Percentiles rank a stretch among this genome's conserved stretches.
These are phyloP conservation scores for Aspergillus heteromorphus DNA, from an alignment of 495 filamentous ascomycete genomes.

Conservation along the genomic window DNA sequence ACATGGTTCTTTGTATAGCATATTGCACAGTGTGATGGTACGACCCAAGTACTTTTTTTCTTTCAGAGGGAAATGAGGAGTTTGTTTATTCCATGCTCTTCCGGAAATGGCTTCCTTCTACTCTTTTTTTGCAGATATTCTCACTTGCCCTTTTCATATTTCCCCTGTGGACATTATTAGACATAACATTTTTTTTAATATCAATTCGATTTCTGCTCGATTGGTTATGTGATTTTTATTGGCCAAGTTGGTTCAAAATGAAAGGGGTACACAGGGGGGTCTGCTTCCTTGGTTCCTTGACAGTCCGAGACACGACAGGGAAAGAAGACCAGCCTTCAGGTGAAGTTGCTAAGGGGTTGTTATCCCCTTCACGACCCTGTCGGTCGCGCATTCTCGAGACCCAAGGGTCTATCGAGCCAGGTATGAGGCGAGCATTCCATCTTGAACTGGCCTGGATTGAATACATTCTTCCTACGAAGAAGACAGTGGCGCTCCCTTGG, in stretches of 20 bases:
- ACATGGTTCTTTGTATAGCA: constrained; percentile 13
- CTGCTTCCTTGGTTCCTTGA: neutral
- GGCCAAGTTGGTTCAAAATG: neutral
- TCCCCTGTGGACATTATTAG: constrained; percentile 14
- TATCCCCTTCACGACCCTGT: neutral
- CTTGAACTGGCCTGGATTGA: neutral
- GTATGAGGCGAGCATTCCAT: constrained; percentile 10
- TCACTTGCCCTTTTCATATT: neutral
- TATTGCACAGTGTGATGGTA: constrained; percentile 1
- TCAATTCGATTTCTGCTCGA: neutral
- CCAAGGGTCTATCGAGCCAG: neutral
- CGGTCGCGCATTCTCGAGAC: neutral
- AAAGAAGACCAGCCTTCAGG: neutral
- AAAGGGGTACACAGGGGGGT: constrained; percentile 1
- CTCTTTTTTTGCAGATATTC: neutral
- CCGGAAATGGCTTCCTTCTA: neutral
- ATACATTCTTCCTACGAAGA: neutral
- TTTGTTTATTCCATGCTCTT: neutral
- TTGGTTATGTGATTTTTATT: neutral
- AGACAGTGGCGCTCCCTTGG: neutral
- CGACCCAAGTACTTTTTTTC: neutral
- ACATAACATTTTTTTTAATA: constrained; percentile 15
- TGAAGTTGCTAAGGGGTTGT: neutral
- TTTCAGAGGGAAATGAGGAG: neutral
- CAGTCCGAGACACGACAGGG: neutral